These are phyloP conservation scores for Fonsecaea erecta DNA, from an alignment of 2,329 filamentous ascomycete species.

Conservation along the genomic window DNA sequence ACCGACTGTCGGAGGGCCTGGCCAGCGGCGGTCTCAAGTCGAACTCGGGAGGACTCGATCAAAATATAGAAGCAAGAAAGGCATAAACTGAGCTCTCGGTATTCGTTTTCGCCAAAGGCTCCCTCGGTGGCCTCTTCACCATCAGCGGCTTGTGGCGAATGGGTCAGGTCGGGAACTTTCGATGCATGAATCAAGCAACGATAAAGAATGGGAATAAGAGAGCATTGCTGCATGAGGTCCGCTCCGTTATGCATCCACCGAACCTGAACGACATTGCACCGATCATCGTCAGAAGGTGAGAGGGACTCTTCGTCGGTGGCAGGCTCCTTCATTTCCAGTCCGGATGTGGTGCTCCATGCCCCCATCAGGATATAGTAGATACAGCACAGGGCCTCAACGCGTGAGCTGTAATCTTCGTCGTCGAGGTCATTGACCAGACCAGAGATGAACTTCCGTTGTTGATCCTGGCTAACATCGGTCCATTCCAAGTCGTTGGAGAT, in stretches of 20 bases:
- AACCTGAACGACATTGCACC: conserved; percentile 55
- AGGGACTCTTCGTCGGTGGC: conserved; percentile 38
- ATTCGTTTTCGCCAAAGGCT: conserved; percentile 35
- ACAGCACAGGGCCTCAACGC: conserved; percentile 53
- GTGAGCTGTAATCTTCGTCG: conserved; percentile 46
- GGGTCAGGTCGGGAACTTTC: conserved; percentile 41
- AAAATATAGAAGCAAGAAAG: conserved; percentile 37
- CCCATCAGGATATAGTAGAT: conserved; percentile 65
- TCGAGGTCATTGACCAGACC: conserved; percentile 46
- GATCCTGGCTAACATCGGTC: conserved; percentile 66
- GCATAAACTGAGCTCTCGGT: conserved; percentile 36
- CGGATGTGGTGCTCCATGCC: conserved; percentile 71
- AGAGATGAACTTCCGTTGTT: conserved; percentile 48
- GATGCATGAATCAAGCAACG: conserved; percentile 47
- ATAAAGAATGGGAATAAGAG: conserved; percentile 45
- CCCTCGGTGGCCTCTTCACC: conserved; percentile 29
- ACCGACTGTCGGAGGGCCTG: conserved; percentile 27
- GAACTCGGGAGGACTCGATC: conserved; percentile 34
- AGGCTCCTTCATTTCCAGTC: conserved; percentile 40
- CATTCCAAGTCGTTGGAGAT: conserved; percentile 61
- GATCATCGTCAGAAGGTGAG: conserved; percentile 48
- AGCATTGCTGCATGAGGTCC: conserved; percentile 45
- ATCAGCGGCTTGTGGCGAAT: conserved; percentile 4
- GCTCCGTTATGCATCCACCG: conserved; percentile 53
- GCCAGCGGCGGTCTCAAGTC: conserved; percentile 23